Percentiles rank a stretch among this genome's conserved stretches.
Evolutionary conservation across 176 grass and related monocot species (phyloP).

Genomic region (Cenchrus fungigraminus): DNA sequence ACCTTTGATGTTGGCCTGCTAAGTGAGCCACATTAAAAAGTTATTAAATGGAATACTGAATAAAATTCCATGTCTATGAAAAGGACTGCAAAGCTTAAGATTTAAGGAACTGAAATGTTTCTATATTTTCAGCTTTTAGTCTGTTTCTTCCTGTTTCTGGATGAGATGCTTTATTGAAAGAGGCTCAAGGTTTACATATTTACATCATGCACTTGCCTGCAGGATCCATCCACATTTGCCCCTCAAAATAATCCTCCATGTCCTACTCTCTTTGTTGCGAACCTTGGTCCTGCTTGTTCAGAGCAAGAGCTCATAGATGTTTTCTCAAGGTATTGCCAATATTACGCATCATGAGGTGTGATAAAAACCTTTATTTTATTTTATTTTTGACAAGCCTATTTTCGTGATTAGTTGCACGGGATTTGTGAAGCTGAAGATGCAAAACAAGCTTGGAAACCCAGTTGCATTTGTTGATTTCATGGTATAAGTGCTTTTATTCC

Average conservation of each 20-base stretch:
- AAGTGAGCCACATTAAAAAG: not conserved
- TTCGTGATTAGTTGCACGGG: slow-evolving; percentile 63
- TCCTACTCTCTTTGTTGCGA: slow-evolving; percentile 89
- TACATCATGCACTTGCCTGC: slow-evolving; percentile 29
- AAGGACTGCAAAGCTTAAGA: not conserved
- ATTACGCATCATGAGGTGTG: not conserved
- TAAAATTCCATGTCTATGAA: not conserved
- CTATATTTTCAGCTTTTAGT: not conserved
- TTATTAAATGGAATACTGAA: slow-evolving; percentile 1
- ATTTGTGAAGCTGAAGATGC: slow-evolving; percentile 90
- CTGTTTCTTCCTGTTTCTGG: not conserved
- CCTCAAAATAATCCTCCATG: slow-evolving; percentile 83
- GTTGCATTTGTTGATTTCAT: slow-evolving; percentile 98
- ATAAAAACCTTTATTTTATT: not conserved
- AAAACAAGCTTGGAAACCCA: slow-evolving; percentile 80
- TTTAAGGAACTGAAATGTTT: slow-evolving; percentile 8
- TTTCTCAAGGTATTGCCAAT: slow-evolving; percentile 71
- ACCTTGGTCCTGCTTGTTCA: slow-evolving; percentile 77
- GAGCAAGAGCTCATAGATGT: slow-evolving; percentile 80
- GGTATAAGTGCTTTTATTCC: slow-evolving; percentile 42
- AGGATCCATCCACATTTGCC: slow-evolving; percentile 61
- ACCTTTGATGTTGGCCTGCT: too few species aligned
- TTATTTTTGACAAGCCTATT: slow-evolving; percentile 24
- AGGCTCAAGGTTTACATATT: not conserved
- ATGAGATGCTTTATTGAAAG: slow-evolving; percentile 14